phyloP scores from a whole-genome alignment of 2,329 filamentous ascomycete genomes.

The Colletotrichum sp. region DNA sequence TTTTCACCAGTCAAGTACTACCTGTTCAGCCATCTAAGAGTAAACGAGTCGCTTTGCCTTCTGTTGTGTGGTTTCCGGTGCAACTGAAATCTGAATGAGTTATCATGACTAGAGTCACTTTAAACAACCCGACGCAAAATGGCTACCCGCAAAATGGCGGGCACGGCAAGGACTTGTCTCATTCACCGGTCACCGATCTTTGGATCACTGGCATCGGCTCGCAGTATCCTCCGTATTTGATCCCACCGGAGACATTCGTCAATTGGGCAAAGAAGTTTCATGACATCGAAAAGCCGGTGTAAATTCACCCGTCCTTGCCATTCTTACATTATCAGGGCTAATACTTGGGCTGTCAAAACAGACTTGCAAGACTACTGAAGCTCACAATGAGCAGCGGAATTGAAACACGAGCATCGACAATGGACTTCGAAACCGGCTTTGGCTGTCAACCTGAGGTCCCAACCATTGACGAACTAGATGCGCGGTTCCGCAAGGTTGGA shows the following conservation, averaged over 20 bases:
- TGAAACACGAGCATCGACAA: not conserved
- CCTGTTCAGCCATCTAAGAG: not conserved
- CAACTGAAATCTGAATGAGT: not conserved
- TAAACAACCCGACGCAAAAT: not conserved
- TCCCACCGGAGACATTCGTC: not conserved
- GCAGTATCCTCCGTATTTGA: not conserved
- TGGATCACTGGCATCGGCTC: constrained; percentile 8
- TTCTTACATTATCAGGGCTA: not conserved
- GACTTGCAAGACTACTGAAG: not conserved
- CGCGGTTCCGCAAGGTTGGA: constrained; percentile 30
- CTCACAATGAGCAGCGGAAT: not conserved
- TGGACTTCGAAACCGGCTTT: not conserved
- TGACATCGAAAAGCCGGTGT: not conserved
- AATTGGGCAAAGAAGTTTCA: not conserved
- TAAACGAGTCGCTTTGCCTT: not conserved
- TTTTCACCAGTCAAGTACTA: not conserved
- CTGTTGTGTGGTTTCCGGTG: not conserved
- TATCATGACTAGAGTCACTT: not conserved
- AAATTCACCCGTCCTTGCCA: not conserved
- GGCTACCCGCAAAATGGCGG: not conserved
- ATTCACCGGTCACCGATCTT: not conserved
- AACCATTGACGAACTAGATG: constrained; percentile 30
- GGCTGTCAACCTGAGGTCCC: constrained; percentile 2
- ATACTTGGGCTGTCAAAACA: not conserved
- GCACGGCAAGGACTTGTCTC: not conserved